These are phyloP conservation scores for Xylaria longipes DNA, from an alignment of 495 filamentous ascomycete genomes.

Conservation along the genomic window DNA sequence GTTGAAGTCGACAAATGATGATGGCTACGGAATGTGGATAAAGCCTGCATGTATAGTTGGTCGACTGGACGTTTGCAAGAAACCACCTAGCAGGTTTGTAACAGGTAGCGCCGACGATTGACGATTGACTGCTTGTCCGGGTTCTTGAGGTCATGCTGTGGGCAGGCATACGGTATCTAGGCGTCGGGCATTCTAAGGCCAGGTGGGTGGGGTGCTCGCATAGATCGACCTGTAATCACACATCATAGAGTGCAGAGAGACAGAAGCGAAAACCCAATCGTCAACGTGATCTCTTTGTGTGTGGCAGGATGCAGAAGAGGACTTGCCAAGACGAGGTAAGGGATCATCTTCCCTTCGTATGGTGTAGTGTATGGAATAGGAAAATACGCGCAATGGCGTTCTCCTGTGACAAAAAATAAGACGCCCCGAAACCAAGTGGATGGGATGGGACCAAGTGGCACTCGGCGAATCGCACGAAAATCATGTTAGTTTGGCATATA, in stretches of 20 bases:
- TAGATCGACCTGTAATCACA: slow-evolving; percentile 25
- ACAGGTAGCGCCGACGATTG: slow-evolving; percentile 8
- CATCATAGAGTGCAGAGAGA: slow-evolving; percentile 12
- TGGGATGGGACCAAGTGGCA: slow-evolving; percentile 24
- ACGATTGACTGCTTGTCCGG: not conserved
- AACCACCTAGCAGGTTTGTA: slow-evolving; percentile 4
- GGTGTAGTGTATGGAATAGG: slow-evolving; percentile 5
- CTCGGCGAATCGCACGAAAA: slow-evolving; percentile 18
- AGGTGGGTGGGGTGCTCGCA: slow-evolving; percentile 20
- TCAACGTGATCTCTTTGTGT: slow-evolving; percentile 13
- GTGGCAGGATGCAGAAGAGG: slow-evolving; percentile 11
- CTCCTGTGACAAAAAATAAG: slow-evolving; percentile 12
- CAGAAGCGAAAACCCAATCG: slow-evolving; percentile 1
- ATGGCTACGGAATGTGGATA: not conserved
- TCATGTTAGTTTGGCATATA: not conserved
- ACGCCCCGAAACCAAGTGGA: slow-evolving; percentile 24
- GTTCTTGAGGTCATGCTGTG: not conserved
- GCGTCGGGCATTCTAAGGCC: not conserved
- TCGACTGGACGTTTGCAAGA: slow-evolving; percentile 32
- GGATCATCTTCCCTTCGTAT: not conserved
- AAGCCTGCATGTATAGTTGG: slow-evolving; percentile 31
- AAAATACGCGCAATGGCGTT: slow-evolving; percentile 18
- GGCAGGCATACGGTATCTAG: slow-evolving; percentile 4
- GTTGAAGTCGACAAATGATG: slow-evolving; percentile 2
- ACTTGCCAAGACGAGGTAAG: slow-evolving; percentile 14